Conservation (phyloP, 495 filamentous ascomycete genomes). For the Neurospora tetraspora region DNA sequence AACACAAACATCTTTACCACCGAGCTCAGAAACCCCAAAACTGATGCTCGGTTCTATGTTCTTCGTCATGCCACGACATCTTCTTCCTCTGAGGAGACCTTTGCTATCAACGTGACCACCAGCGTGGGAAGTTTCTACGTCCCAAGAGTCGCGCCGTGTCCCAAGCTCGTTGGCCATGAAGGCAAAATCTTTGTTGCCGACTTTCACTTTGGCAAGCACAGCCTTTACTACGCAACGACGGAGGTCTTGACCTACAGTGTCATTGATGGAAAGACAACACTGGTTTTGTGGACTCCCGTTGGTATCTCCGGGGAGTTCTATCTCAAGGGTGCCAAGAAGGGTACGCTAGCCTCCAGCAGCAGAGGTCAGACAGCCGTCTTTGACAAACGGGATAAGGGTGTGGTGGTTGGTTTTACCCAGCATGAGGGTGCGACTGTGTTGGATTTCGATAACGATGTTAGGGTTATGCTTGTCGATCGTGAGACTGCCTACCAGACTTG, state of each 20-base stretch:
- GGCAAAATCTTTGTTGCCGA: background rate
- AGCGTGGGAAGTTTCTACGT: background rate
- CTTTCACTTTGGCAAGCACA: background rate
- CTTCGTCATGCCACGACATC: conserved; percentile 41
- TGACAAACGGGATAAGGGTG: background rate
- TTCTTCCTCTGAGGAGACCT: conserved; percentile 34
- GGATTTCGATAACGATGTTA: background rate
- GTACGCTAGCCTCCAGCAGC: background rate
- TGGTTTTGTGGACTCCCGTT: background rate
- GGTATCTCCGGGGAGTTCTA: background rate
- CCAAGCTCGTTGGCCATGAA: background rate
- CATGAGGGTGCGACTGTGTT: background rate
- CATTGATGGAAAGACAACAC: background rate
- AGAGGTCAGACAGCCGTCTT: background rate
- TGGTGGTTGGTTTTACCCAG: background rate
- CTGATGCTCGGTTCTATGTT: conserved; percentile 47
- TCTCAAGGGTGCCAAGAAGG: background rate
- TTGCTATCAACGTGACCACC: conserved; percentile 23
- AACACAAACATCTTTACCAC: conserved; percentile 36
- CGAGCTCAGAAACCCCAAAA: conserved; percentile 47
- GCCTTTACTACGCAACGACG: background rate
- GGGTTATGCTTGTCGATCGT: conserved; percentile 34
- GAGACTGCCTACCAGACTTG: conserved; percentile 45
- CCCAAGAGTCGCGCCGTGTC: background rate
- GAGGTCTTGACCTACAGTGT: conserved; percentile 1